These are phyloP conservation scores for Solanum pinnatisectum DNA, from an alignment of 257 asterid genomes.

Conservation along the genomic window DNA sequence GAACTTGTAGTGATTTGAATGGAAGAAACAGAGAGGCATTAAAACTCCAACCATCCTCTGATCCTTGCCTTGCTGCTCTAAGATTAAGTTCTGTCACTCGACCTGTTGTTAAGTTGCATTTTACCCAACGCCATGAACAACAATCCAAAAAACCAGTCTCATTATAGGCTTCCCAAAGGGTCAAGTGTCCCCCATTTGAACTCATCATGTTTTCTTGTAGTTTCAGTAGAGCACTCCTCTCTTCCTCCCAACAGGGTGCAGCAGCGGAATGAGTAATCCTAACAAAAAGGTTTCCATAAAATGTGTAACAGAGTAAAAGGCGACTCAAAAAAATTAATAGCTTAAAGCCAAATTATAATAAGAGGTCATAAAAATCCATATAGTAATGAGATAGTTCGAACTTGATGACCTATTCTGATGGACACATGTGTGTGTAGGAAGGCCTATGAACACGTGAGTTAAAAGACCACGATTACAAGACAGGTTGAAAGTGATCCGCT, in stretches of 20 bases:
- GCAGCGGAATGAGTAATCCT: neutral
- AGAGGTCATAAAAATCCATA: too few relatives aligned
- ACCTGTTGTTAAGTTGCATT: neutral
- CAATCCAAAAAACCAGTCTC: neutral
- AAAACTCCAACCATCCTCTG: neutral
- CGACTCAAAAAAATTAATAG: too few relatives aligned
- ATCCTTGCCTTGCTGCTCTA: neutral
- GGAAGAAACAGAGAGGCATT: neutral
- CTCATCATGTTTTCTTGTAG: neutral
- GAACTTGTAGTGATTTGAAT: neutral
- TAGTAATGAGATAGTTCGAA: too few relatives aligned
- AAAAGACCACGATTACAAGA: too few relatives aligned
- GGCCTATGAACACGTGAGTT: too few relatives aligned
- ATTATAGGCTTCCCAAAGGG: neutral
- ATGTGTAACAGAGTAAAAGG: too few relatives aligned
- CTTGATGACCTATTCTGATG: too few relatives aligned
- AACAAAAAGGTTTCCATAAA: neutral
- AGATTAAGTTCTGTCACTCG: neutral
- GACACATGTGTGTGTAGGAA: too few relatives aligned
- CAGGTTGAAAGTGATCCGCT: too few relatives aligned
- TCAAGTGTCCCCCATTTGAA: neutral
- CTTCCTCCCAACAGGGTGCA: neutral
- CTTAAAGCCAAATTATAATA: too few relatives aligned
- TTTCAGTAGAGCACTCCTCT: neutral
- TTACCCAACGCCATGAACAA: neutral